These are phyloP conservation scores for Cucumis cinereus DNA, from an alignment of 306 rosid species.

Conservation along the genomic window DNA sequence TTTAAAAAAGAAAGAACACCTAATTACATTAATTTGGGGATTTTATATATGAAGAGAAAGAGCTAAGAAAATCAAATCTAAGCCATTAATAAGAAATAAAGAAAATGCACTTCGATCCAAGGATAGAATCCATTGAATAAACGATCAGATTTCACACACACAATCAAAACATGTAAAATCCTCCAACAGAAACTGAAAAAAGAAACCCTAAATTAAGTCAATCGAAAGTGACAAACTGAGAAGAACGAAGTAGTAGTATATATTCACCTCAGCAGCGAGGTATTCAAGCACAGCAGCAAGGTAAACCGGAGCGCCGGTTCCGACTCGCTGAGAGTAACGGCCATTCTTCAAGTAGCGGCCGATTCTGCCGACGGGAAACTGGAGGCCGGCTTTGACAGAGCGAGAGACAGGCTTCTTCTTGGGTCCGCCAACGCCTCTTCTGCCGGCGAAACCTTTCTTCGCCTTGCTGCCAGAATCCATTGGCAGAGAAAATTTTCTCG, in stretches of 20 bases:
- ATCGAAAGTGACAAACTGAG: background rate
- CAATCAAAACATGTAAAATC: background rate
- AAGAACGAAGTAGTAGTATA: background rate
- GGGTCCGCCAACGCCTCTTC: conserved; percentile 28
- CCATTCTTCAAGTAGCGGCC: conserved; percentile 38
- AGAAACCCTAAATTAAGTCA: background rate
- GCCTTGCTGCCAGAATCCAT: conserved; percentile 24
- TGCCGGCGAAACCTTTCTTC: conserved; percentile 36
- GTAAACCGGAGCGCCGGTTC: conserved; percentile 41
- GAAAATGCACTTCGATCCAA: background rate
- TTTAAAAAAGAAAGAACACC: too few relatives aligned
- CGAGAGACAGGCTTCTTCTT: conserved; percentile 36
- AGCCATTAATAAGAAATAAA: too few relatives aligned
- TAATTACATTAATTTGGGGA: too few relatives aligned
- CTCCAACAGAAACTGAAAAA: background rate
- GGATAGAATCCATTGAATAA: background rate
- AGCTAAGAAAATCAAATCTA: too few relatives aligned
- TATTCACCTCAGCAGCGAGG: conserved; percentile 32
- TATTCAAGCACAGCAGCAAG: conserved; percentile 38
- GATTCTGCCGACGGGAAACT: conserved; percentile 37
- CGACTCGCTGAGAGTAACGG: conserved; percentile 30
- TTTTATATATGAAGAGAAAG: too few relatives aligned
- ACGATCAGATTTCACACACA: background rate
- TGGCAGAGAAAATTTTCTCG: background rate
- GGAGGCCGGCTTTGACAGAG: conserved; percentile 33